Conservation (phyloP, 768 basidiomycete genomes). For the Mycena metata region DNA sequence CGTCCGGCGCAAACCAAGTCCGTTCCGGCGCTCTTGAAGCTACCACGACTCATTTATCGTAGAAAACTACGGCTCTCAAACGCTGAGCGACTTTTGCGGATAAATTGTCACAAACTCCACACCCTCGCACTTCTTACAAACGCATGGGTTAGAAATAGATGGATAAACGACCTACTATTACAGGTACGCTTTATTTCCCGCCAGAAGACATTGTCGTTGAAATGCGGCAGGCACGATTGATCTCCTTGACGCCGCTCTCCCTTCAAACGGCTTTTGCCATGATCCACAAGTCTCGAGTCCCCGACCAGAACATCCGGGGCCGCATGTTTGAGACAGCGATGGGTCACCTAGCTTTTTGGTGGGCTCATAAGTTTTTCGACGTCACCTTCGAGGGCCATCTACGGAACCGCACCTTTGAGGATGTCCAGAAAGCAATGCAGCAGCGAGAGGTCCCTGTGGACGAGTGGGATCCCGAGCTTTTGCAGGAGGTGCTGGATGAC, state of each 20-base stretch:
- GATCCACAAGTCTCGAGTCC: conserved; percentile 85
- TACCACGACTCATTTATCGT: conserved; percentile 28
- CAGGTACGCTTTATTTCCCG: conserved; percentile 70
- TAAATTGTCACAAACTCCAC: conserved; percentile 92
- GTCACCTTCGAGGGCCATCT: conserved; percentile 76
- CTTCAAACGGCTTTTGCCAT: conserved; percentile 85
- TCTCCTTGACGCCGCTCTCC: conserved; percentile 86
- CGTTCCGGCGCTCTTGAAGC: conserved; percentile 42
- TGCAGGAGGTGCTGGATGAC: conserved; percentile 56
- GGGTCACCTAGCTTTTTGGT: conserved; percentile 84
- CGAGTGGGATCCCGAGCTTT: conserved; percentile 57
- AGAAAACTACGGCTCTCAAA: conserved; percentile 67
- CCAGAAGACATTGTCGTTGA: conserved; percentile 15
- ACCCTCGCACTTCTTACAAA: conserved; percentile 85
- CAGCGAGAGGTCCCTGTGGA: conserved; percentile 21
- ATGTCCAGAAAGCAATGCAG: conserved; percentile 62
- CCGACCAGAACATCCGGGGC: conserved; percentile 85
- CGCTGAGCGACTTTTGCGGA: conserved; percentile 79
- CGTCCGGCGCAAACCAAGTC: conserved; percentile 63
- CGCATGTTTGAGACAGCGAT: conserved; percentile 90
- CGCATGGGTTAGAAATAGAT: conserved; percentile 81
- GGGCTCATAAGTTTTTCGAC: conserved; percentile 80
- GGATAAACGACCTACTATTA: conserved; percentile 85
- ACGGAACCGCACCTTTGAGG: conserved; percentile 81
- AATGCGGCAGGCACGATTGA: conserved; percentile 80